A percentile compares a stretch with the other conserved stretches of the same genome.
Evolutionary conservation across 805 yeast species (phyloP).

Genomic region (Myxozyma monticola): DNA sequence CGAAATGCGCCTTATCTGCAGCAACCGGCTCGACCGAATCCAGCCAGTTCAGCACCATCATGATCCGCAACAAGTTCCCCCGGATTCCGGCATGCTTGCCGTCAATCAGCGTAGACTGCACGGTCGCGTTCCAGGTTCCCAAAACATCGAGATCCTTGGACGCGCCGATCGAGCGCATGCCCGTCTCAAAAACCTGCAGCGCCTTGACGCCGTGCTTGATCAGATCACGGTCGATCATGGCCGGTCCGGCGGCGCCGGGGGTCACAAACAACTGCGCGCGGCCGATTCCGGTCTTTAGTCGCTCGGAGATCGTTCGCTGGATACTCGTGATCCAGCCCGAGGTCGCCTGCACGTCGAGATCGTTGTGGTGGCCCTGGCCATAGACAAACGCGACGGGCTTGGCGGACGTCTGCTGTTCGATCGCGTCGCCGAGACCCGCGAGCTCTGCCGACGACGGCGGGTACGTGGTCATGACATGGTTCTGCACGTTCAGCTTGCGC

Average conservation of each 20-base stretch:
- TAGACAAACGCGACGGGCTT: constrained; percentile 25
- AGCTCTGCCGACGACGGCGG: constrained; percentile 29
- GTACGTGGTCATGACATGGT: constrained; percentile 29
- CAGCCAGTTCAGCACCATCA: constrained; percentile 30
- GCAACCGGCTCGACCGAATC: constrained; percentile 18
- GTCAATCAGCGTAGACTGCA: constrained; percentile 24
- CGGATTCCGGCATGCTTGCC: constrained; percentile 29
- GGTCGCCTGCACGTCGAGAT: constrained; percentile 22
- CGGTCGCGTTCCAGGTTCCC: constrained; percentile 29
- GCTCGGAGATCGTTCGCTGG: constrained; percentile 28
- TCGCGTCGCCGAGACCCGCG: constrained; percentile 21
- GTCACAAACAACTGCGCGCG: constrained; percentile 30
- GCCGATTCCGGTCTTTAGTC: constrained; percentile 5
- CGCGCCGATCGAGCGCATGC: constrained; percentile 15
- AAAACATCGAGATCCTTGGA: constrained; percentile 22
- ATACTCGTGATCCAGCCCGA: constrained; percentile 28
- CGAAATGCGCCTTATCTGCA: not conserved
- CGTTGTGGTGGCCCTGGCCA: constrained; percentile 30
- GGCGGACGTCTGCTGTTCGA: constrained; percentile 6
- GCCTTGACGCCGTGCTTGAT: constrained; percentile 26
- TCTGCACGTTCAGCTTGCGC: constrained; percentile 18
- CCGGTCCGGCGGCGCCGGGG: constrained; percentile 30
- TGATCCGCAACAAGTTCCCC: constrained; percentile 26
- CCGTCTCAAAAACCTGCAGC: constrained; percentile 19
- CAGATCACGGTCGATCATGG: constrained; percentile 27